Conservation (phyloP, 176 grass and related monocot genomes). For the Oryza longistaminata region DNA sequence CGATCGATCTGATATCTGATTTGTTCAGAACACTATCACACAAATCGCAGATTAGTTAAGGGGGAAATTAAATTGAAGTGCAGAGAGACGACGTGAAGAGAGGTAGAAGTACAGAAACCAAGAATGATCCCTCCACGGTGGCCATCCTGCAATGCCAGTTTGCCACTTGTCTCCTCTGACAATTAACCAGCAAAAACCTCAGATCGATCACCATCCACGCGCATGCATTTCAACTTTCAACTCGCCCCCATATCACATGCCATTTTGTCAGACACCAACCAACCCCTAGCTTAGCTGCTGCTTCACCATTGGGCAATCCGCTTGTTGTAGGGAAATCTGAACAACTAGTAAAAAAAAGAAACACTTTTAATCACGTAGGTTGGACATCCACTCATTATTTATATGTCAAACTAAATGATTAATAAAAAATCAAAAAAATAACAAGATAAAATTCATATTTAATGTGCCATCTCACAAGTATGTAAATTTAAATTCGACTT, state of each 20-base stretch:
- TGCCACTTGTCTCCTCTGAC: neutral
- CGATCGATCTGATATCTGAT: neutral
- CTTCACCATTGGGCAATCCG: no score
- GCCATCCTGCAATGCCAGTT: neutral
- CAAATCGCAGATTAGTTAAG: neutral
- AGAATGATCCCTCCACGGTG: slow-evolving; percentile 30
- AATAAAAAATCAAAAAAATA: no score
- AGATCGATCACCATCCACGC: neutral
- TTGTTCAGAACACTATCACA: slow-evolving; percentile 1
- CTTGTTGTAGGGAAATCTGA: no score
- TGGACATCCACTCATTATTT: no score
- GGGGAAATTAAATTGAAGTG: neutral
- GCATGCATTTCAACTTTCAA: neutral
- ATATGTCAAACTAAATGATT: no score
- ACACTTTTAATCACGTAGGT: no score
- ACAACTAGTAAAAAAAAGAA: no score
- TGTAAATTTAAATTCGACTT: no score
- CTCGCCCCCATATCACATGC: neutral
- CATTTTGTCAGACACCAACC: neutral
- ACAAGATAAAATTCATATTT: no score
- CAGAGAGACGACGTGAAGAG: neutral
- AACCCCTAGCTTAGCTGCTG: no score
- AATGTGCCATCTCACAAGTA: no score
- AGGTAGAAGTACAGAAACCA: slow-evolving; percentile 11
- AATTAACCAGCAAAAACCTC: neutral